Evolutionary conservation across 2,329 filamentous ascomycete species (phyloP), one percentile per base, ranked within the genome.

Genomic region (Phyllosticta citriasiana): DNA sequence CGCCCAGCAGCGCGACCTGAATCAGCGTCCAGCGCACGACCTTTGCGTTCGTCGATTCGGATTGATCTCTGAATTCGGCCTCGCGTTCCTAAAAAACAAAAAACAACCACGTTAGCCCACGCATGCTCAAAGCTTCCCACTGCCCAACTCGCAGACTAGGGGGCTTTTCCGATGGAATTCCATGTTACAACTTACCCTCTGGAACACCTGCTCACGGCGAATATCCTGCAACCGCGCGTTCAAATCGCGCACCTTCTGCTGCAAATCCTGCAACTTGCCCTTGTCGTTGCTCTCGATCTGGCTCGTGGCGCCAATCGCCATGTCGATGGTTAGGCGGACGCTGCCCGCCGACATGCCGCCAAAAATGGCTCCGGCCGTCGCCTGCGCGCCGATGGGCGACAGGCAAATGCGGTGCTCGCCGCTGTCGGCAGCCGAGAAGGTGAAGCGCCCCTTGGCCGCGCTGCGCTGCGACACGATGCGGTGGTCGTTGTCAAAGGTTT

Each of bases 331-430:
- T 70, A 99, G 80, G 72, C 88, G 89, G 75, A 97, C 87, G 65
- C 87, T 88, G 67, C 90, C 90, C 69, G 88, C 85, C 64, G 84
- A 80, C 63, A 80, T 77, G 56, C 80, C 79, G 57, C 80, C 78
- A 61, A 82, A 85, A 66, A 95, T 81, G 90, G 91, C 96, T 70
- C 84, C 86, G 56, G 82, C 78, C 55, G 82, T 81, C 55, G 85
- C 84, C 60, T 84, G 86, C 65, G 84, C 87, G 66, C 90, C 91
- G 56, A 84, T 86, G 16, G 93, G 90, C 3, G 87, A 90, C 78
- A 97, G 96, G 83, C 94, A 99, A 76, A 99, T 86, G 74, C 87
- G 87, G 84, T 99, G 94, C 76, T 96, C 89, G 74, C 94, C 94
- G n/a, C 89, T 84, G 74, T 97, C 94, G 72, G 91, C 89, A 58